These are phyloP conservation scores for Saccharomyces pastorianus DNA, from an alignment of 1,139 yeast genomes.

Conservation along the genomic window DNA sequence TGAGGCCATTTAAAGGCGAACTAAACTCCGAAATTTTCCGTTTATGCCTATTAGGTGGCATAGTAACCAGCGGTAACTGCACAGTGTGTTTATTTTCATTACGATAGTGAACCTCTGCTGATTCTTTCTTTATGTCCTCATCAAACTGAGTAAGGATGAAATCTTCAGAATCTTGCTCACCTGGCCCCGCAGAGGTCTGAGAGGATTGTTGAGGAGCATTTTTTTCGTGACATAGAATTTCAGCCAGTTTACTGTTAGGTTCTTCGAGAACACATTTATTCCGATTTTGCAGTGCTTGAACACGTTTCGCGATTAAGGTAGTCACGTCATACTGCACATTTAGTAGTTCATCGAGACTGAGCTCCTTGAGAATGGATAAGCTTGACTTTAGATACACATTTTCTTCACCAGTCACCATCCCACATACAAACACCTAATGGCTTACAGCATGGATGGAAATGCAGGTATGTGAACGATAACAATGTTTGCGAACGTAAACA, in stretches of 20 bases:
- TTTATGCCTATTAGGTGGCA: neutral
- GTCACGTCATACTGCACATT: conserved; percentile 20
- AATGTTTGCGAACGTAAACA: neutral
- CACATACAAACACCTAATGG: neutral
- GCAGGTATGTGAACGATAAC: neutral
- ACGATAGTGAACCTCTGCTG: neutral
- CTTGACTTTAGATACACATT: conserved; percentile 6
- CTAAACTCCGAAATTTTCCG: conserved; percentile 15
- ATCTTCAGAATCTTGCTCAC: conserved; percentile 18
- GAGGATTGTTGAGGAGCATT: neutral
- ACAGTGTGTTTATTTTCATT: neutral
- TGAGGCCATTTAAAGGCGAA: conserved; percentile 18
- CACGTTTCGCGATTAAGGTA: conserved; percentile 11
- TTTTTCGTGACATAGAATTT: neutral
- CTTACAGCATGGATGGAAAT: neutral
- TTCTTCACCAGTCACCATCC: neutral
- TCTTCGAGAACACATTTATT: neutral
- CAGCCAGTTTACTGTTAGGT: neutral
- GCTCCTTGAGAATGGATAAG: conserved; percentile 8
- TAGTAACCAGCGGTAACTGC: neutral
- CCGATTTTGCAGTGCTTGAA: conserved; percentile 4
- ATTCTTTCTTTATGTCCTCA: neutral
- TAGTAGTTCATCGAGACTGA: conserved; percentile 15
- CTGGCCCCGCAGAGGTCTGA: neutral
- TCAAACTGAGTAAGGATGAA: conserved; percentile 22